These are phyloP conservation scores for Candida neerlandica DNA, from an alignment of 1,139 yeast genomes.

Conservation along the genomic window DNA sequence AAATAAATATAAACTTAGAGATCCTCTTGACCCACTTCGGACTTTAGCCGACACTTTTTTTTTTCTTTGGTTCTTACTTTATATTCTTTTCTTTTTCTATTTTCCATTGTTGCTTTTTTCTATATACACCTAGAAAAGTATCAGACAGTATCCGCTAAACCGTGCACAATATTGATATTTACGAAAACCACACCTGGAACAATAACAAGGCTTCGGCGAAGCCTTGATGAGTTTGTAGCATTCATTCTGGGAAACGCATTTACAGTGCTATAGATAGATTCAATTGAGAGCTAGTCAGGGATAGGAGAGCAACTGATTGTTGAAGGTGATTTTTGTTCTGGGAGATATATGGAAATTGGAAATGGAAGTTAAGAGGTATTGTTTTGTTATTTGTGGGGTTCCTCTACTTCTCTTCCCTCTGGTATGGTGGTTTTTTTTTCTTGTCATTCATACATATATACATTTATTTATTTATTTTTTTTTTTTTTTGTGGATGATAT, in stretches of 20 bases:
- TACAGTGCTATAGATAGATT: not conserved
- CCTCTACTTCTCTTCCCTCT: not conserved
- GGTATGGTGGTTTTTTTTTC: not conserved
- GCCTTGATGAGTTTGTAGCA: too few relatives aligned
- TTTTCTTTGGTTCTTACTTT: not conserved
- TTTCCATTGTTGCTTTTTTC: not conserved
- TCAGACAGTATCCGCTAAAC: not conserved
- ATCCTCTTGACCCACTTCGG: conserved; percentile 2
- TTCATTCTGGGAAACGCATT: too few relatives aligned
- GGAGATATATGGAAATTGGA: not conserved
- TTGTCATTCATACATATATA: not conserved
- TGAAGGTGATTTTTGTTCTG: too few relatives aligned
- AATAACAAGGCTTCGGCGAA: too few relatives aligned
- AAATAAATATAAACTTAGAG: not conserved
- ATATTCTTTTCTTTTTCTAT: not conserved
- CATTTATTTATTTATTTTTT: not conserved
- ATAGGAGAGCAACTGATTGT: too few relatives aligned
- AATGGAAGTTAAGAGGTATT: not conserved
- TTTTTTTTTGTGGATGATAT: not conserved
- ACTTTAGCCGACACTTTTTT: conserved; percentile 1
- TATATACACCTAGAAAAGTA: not conserved
- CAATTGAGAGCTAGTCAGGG: not conserved
- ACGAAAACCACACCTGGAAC: too few relatives aligned
- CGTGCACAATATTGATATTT: too few relatives aligned
- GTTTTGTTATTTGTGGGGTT: not conserved